Evolutionary conservation across 306 rosid species (phyloP), one percentile per base, ranked within the genome.

Genomic region (Begonia loranthoides): DNA sequence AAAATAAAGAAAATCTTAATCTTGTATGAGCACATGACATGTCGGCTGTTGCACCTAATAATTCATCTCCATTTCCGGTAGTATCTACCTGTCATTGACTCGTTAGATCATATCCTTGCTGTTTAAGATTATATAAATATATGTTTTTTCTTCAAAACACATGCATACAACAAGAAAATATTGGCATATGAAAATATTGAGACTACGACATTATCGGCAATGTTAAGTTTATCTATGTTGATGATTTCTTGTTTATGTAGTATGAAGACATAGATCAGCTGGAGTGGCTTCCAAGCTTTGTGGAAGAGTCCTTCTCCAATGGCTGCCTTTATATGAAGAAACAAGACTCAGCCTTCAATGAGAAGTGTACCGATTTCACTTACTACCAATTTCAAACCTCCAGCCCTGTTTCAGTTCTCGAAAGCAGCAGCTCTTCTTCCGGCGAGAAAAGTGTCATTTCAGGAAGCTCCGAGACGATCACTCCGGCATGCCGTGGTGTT

Each of bases 341-440:
- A 46, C 63, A 70, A 50, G 93, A 83, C 24, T 60, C 36, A 7
- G 36, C 67, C 43, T 56, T 66, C 44, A 33, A 69, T 34, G 68
- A 67, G 49, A 78, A 68, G 63, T 81, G 71, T 15, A 62, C 80
- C 6, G 66, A 40, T 13, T n/a, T 33, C 1, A 15, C 17, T 19
- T 76, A 76, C 10, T 68, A 22, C 49, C 96, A 76, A 55, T 92
- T 92, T 70, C 87, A 70, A 44, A 87, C 96, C 45, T 75, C 93
- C 33, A 86, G 96, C 71, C 99, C 99, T 0, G 76, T 92, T 54
- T 92, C 99, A 13, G 99, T 92, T 48, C 96, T 92, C 0, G 96
- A 92, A 39, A 92, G 96, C 72, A 86, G 84, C 75, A 83, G 93
- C 77, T 83, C 99, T 28, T 83, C 87, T 81, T 75, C 93, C 0